Percentiles rank a stretch among this genome's conserved stretches.
phyloP scores from a whole-genome alignment of 139 green algal species.

The Chlamydomonas sp. region DNA sequence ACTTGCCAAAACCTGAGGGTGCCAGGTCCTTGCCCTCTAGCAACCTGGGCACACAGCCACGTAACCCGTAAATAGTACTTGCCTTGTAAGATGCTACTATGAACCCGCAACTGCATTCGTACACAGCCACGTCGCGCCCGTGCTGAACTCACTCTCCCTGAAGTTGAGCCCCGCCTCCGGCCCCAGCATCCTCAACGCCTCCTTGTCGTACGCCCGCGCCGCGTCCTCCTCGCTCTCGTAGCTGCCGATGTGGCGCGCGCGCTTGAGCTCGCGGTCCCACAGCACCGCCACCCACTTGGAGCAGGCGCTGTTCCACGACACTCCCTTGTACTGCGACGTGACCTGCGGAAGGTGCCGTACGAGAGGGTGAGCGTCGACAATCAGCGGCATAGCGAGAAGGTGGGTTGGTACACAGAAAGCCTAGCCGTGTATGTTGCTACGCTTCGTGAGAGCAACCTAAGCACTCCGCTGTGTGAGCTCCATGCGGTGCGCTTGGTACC shows the following conservation, averaged over 20 bases:
- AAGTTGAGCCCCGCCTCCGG: conserved; percentile 68
- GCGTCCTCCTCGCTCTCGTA: conserved; percentile 71
- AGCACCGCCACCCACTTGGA: conserved; percentile 68
- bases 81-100: too few species aligned
- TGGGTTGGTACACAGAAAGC: too few species aligned
- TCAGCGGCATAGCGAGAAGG: neutral
- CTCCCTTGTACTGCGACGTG: conserved; percentile 64
- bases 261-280: conserved; percentile 66
- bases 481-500: too few species aligned
- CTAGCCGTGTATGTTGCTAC: too few species aligned
- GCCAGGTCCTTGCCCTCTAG: too few species aligned
- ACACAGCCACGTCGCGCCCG: too few species aligned
- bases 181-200: conserved; percentile 64
- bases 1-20: too few species aligned
- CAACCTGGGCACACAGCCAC: too few species aligned
- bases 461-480: too few species aligned
- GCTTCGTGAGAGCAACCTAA: too few species aligned
- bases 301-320: conserved; percentile 64
- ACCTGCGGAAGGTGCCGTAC: neutral
- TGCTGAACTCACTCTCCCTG: conserved; percentile 50
- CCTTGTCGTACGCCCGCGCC: conserved; percentile 70
- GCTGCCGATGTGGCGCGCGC: conserved; percentile 72
- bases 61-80: too few species aligned
- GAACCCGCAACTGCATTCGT: too few species aligned
- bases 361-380: neutral